Evolutionary conservation across 257 asterid genomes (phyloP).

Genomic region (Eucommia ulmoides): DNA sequence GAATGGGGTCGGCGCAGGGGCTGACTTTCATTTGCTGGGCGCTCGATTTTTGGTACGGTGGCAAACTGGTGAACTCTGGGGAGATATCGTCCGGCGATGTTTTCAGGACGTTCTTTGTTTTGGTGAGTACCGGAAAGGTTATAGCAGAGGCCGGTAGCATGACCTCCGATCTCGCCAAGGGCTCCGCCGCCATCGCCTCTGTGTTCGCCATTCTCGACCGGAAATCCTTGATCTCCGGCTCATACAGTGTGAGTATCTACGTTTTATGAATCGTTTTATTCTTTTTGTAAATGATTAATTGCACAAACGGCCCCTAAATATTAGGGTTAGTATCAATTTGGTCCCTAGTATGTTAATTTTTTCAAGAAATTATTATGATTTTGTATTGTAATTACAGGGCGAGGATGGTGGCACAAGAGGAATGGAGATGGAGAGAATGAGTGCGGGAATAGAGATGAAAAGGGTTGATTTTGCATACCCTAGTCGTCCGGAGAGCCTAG

Average conservation of each 20-base stretch:
- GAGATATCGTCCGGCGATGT: conserved; percentile 73
- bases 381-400: no score
- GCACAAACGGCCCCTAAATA: no score
- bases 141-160: conserved; percentile 93
- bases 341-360: no score
- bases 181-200: conserved; percentile 70
- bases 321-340: no score
- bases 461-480: conserved; percentile 63
- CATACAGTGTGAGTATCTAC: conserved; percentile 25
- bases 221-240: conserved; percentile 36
- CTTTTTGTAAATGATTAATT: no score
- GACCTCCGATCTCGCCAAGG: conserved; percentile 81
- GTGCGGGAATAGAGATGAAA: conserved; percentile 49
- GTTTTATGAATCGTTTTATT: no score
- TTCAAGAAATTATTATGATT: no score
- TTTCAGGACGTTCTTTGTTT: conserved; percentile 57
- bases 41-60: conserved; percentile 84
- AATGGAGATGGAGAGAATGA: conserved; percentile 31
- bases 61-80: conserved; percentile 45
- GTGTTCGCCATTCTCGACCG: conserved; percentile 64
- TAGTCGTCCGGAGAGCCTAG: conserved; percentile 33
- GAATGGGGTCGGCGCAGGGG: conserved; percentile 94
- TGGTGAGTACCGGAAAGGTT: conserved; percentile 77
- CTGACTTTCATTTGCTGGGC: conserved; percentile 81
- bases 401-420: conserved; percentile 21